These are phyloP conservation scores for Pistacia atlantica DNA, from an alignment of 345 rosid species.

Conservation along the genomic window DNA sequence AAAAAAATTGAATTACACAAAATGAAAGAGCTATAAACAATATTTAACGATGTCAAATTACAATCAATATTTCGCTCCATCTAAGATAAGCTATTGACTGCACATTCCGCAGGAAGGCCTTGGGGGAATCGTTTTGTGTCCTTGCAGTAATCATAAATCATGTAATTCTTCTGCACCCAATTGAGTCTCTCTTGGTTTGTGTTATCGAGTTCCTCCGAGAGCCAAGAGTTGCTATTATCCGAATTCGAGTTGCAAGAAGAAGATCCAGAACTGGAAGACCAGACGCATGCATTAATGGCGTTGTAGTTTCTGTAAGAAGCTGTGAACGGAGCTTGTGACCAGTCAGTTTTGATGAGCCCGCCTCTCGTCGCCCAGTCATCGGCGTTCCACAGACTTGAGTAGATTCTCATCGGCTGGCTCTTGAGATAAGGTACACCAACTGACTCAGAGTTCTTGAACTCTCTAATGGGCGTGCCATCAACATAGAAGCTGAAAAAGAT, in stretches of 20 bases:
- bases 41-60: too few relatives aligned
- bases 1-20: too few relatives aligned
- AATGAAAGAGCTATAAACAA: too few relatives aligned
- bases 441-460: conserved; percentile 48
- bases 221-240: conserved; percentile 19
- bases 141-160: conserved; percentile 50
- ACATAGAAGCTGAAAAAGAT: conserved; percentile 37
- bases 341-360: conserved; percentile 43
- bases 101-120: conserved; percentile 34
- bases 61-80: neutral
- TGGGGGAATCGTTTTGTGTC: conserved; percentile 41
- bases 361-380: conserved; percentile 55
- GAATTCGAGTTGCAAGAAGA: conserved; percentile 32
- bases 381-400: conserved; percentile 46
- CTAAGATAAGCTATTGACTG: neutral
- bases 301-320: conserved; percentile 50
- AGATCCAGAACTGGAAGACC: conserved; percentile 31
- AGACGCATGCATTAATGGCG: conserved; percentile 34
- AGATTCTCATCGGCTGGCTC: conserved; percentile 43
- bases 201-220: conserved; percentile 29
- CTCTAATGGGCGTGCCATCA: conserved; percentile 48
- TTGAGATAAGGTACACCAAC: conserved; percentile 43
- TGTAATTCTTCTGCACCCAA: conserved; percentile 45
- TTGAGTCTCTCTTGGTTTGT: conserved; percentile 25
- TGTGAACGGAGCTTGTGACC: conserved; percentile 49